phyloP scores from a whole-genome alignment of 163 green algal species.

The Chlorella variabilis region DNA sequence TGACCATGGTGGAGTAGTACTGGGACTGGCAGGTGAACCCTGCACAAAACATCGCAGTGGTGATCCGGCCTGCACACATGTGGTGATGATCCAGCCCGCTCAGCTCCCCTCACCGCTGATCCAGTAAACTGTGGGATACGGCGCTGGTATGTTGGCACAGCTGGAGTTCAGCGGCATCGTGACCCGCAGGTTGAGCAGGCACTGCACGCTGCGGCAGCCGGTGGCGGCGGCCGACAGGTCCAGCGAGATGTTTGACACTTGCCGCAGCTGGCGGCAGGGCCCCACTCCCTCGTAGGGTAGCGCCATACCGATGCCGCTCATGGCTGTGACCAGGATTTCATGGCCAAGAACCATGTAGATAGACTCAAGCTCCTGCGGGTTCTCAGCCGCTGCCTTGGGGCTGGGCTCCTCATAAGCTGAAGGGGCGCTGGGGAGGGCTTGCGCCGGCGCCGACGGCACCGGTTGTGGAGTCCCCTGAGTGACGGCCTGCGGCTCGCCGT shows the following conservation, averaged over 20 bases:
- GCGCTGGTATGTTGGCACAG: background rate
- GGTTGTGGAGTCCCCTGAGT: too few species aligned
- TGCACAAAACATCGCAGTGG: background rate
- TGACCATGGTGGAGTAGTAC: background rate
- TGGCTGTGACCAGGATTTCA: background rate
- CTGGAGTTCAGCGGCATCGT: background rate
- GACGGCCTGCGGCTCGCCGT: too few species aligned
- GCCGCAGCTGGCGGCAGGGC: conserved; percentile 16
- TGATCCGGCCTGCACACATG: background rate
- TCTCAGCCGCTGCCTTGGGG: too few species aligned
- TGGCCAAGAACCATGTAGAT: background rate
- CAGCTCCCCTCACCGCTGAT: background rate
- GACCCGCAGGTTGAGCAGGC: conserved; percentile 14
- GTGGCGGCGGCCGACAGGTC: conserved; percentile 21
- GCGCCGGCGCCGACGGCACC: too few species aligned
- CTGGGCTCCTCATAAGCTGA: background rate
- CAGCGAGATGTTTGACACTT: background rate
- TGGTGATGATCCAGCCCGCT: background rate
- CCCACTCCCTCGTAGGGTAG: background rate
- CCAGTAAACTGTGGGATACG: background rate
- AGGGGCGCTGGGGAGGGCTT: too few species aligned
- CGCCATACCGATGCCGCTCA: background rate
- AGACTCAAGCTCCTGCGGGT: background rate
- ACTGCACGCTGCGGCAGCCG: conserved; percentile 13
- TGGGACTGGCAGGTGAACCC: background rate